Evolutionary conservation across 2,329 filamentous ascomycete species (phyloP).

Genomic region (Colletotrichum lini): DNA sequence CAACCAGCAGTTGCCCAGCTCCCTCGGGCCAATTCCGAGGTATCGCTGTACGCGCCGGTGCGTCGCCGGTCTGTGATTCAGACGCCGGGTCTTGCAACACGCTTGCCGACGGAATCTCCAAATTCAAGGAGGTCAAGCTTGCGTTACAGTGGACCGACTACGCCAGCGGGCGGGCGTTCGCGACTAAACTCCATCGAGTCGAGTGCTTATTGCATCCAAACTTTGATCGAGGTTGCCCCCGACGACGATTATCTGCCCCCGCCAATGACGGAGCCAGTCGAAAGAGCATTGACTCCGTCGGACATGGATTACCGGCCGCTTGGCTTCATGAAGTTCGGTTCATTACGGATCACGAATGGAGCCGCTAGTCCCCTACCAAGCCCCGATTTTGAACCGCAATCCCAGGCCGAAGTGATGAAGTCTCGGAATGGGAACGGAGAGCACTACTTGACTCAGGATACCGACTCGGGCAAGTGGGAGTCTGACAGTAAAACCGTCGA

Average conservation of each 20-base stretch:
- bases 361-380: conserved; percentile 65
- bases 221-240: conserved; percentile 17
- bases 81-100: conserved; percentile 66
- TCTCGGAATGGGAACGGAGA: neutral
- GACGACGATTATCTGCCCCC: conserved; percentile 38
- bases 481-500: conserved; percentile 8
- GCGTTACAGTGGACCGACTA: conserved; percentile 56
- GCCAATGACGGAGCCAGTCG: conserved; percentile 45
- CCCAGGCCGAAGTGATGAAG: neutral
- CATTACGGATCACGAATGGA: conserved; percentile 74
- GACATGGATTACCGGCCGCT: conserved; percentile 72
- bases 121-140: conserved; percentile 51
- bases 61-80: conserved; percentile 64
- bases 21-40: conserved; percentile 61
- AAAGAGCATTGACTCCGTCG: conserved; percentile 63
- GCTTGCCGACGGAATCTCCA: conserved; percentile 44
- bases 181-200: conserved; percentile 58
- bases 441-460: neutral
- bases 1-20: conserved; percentile 47
- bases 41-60: conserved; percentile 63
- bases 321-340: conserved; percentile 74
- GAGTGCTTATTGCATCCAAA: conserved; percentile 22
- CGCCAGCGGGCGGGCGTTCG: conserved; percentile 52
- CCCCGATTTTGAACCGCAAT: conserved; percentile 45
- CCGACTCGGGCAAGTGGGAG: neutral